Conservation (phyloP, 169 alveolate species). For the Pseudocohnilembus persalinus region DNA sequence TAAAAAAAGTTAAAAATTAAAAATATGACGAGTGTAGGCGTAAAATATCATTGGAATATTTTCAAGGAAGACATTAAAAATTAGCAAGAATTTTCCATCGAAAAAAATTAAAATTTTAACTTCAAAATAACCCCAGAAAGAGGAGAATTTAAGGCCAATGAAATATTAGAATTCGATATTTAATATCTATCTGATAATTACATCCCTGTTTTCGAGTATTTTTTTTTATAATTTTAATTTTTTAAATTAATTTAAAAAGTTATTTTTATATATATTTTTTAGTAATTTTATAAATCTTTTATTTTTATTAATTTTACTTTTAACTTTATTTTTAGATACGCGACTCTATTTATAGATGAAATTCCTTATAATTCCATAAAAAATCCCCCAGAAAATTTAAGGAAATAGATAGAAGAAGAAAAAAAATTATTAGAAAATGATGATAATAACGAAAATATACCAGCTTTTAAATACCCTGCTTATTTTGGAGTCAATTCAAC, state of each 20-base stretch:
- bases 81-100: slow-evolving; percentile 57
- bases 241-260: too few relatives aligned
- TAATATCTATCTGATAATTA: slow-evolving; percentile 61
- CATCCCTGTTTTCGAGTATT: slow-evolving; percentile 70
- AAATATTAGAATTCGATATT: slow-evolving; percentile 65
- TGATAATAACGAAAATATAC: not conserved
- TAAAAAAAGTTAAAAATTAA: slow-evolving; percentile 57
- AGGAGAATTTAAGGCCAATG: slow-evolving; percentile 74
- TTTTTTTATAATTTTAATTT: too few relatives aligned
- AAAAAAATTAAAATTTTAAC: slow-evolving; percentile 63
- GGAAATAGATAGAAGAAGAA: slow-evolving; percentile 35
- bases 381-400: slow-evolving; percentile 64
- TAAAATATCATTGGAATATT: slow-evolving; percentile 84
- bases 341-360: slow-evolving; percentile 72
- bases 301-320: too few relatives aligned
- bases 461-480: slow-evolving; percentile 47
- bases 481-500: slow-evolving; percentile 53
- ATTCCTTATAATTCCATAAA: slow-evolving; percentile 66
- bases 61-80: slow-evolving; percentile 57
- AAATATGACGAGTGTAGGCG: slow-evolving; percentile 73
- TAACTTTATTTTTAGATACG: not conserved
- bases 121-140: slow-evolving; percentile 61
- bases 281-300: too few relatives aligned
- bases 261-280: too few relatives aligned
- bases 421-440: not conserved